Percentiles rank a stretch among this genome's conserved stretches.
Conservation (phyloP, 2,329 filamentous ascomycete species). For the Fusarium sp. region DNA sequence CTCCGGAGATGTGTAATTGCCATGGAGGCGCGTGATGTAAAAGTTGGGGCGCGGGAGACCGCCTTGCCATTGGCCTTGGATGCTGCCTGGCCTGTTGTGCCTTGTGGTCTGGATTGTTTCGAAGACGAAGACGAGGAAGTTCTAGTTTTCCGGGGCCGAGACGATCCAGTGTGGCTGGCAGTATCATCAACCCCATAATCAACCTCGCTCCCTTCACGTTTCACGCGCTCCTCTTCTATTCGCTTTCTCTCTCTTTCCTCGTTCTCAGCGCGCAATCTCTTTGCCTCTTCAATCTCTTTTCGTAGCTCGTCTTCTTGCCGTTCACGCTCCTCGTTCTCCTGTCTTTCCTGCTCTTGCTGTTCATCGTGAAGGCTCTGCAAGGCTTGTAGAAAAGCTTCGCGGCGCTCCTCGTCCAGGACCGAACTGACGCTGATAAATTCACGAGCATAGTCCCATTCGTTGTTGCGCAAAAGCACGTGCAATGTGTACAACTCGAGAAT, state of each 20-base stretch:
- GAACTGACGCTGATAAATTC: constrained; percentile 91
- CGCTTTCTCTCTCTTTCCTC: constrained; percentile 67
- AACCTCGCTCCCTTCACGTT: constrained; percentile 68
- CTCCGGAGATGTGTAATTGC: constrained; percentile 65
- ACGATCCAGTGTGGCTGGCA: constrained; percentile 54
- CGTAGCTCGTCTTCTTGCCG: constrained; percentile 69
- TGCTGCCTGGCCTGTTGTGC: constrained; percentile 37
- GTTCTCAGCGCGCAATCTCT: constrained; percentile 68
- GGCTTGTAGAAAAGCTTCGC: constrained; percentile 89
- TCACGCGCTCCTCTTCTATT: constrained; percentile 66
- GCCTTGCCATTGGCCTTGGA: constrained; percentile 48
- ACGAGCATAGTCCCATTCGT: constrained; percentile 94
- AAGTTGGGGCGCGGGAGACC: constrained; percentile 50
- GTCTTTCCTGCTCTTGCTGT: constrained; percentile 77
- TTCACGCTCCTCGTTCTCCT: constrained; percentile 69
- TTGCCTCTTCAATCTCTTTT: constrained; percentile 68
- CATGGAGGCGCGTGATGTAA: constrained; percentile 64
- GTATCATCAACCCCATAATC: constrained; percentile 77
- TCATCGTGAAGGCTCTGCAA: constrained; percentile 88
- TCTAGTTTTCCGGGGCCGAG: constrained; percentile 50
- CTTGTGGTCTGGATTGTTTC: constrained; percentile 44
- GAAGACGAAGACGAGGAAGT: constrained; percentile 53
- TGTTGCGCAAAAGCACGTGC: constrained; percentile 92
- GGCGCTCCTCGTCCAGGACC: constrained; percentile 90
- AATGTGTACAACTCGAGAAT: constrained; percentile 95